phyloP scores from a whole-genome alignment of 2,329 filamentous ascomycete species.

The Diaporthe batatas region DNA sequence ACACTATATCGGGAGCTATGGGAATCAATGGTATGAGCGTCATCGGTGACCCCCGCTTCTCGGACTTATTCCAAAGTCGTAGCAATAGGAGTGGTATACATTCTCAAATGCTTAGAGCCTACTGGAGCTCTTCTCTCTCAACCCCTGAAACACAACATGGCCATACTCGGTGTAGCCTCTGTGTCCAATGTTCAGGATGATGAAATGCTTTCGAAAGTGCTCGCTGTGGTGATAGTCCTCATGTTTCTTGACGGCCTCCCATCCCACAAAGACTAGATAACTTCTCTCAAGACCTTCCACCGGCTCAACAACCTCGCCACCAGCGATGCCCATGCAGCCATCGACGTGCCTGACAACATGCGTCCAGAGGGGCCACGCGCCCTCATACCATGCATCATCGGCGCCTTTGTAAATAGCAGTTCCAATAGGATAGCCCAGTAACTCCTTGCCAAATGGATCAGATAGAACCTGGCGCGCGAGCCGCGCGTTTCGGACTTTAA shows the following conservation, averaged over 20 bases:
- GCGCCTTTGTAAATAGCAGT: slow-evolving; percentile 51
- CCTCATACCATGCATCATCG: slow-evolving; percentile 43
- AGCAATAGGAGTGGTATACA: background rate
- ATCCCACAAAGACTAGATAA: slow-evolving; percentile 53
- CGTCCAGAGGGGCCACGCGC: slow-evolving; percentile 46
- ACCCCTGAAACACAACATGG: slow-evolving; percentile 48
- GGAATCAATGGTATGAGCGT: too few relatives aligned
- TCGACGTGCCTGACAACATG: slow-evolving; percentile 45
- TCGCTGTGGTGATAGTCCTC: slow-evolving; percentile 52
- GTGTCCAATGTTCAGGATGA: slow-evolving; percentile 49
- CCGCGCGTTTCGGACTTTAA: slow-evolving; percentile 45
- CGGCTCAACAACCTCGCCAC: slow-evolving; percentile 51
- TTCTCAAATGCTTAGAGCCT: slow-evolving; percentile 12
- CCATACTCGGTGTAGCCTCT: slow-evolving; percentile 51
- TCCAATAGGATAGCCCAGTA: slow-evolving; percentile 48
- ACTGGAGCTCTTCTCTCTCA: slow-evolving; percentile 12
- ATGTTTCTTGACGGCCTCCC: slow-evolving; percentile 50
- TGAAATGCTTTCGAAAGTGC: slow-evolving; percentile 48
- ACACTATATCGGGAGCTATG: too few relatives aligned
- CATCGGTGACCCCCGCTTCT: background rate
- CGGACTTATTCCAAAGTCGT: background rate
- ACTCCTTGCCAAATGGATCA: slow-evolving; percentile 43
- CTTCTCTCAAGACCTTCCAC: slow-evolving; percentile 47
- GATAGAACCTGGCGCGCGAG: slow-evolving; percentile 47
- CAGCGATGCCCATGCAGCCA: slow-evolving; percentile 51